phyloP scores from a whole-genome alignment of 805 yeast genomes.

The Alloascoidea africana region DNA sequence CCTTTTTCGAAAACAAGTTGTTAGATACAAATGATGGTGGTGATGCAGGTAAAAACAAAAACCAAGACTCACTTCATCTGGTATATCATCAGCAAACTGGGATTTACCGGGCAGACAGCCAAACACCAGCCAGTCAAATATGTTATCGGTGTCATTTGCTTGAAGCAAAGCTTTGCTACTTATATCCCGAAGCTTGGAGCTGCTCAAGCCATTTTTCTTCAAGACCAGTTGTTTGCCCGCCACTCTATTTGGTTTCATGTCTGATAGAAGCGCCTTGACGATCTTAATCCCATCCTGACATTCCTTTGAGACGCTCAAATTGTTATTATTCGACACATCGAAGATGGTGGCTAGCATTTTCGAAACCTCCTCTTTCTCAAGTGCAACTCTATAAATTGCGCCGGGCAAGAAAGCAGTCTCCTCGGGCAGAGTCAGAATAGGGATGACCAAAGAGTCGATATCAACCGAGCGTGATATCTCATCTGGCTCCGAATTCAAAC shows the following conservation, averaged over 20 bases:
- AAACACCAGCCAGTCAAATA: not conserved
- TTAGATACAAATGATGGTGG: not conserved
- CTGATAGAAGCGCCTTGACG: not conserved
- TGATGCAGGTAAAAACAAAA: not conserved
- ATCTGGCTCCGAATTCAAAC: too few relatives aligned
- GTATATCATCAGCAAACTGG: constrained; percentile 1
- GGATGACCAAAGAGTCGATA: not conserved
- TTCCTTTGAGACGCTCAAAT: not conserved
- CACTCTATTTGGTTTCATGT: not conserved
- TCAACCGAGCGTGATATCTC: too few relatives aligned
- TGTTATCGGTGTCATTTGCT: not conserved
- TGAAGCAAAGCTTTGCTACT: not conserved
- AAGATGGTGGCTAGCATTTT: not conserved
- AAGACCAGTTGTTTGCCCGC: not conserved
- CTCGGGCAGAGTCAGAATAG: constrained; percentile 1
- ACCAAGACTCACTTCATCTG: not conserved
- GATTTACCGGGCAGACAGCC: constrained; percentile 1
- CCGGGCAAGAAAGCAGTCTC: constrained; percentile 1
- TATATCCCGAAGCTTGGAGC: not conserved
- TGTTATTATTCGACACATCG: not conserved
- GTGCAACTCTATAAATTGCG: not conserved
- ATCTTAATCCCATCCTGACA: not conserved
- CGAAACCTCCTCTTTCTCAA: not conserved
- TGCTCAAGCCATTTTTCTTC: constrained; percentile 1
- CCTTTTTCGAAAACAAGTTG: not conserved